Percentiles rank a stretch among this genome's conserved stretches.
Evolutionary conservation across 2,329 filamentous ascomycete genomes (phyloP).

Genomic region (Neopestalotiopsis sp.): DNA sequence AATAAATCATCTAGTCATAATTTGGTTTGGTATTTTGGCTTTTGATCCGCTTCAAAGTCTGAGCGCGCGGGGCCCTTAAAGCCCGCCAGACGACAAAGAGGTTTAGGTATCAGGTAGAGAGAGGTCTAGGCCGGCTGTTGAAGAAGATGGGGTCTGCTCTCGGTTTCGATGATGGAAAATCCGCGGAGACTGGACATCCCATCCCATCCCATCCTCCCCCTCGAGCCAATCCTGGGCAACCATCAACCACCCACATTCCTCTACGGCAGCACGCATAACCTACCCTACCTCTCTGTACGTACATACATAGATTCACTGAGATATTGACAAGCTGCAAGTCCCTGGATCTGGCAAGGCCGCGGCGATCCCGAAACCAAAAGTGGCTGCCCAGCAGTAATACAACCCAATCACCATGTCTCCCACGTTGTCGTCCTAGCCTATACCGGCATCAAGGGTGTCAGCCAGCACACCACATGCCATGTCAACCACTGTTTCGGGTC

Average conservation of each 20-base stretch:
- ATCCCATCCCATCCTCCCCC: not conserved
- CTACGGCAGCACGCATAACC: not conserved
- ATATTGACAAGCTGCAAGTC: constrained; percentile 2
- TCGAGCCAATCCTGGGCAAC: not conserved
- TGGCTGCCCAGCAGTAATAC: not conserved
- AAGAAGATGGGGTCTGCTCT: not conserved
- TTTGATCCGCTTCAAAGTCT: not conserved
- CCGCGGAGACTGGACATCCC: not conserved
- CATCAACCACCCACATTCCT: not conserved
- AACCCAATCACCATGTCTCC: constrained; percentile 1
- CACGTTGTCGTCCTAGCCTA: not conserved
- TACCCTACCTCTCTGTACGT: not conserved
- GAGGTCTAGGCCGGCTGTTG: constrained; percentile 9
- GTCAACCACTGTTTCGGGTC: constrained; percentile 10
- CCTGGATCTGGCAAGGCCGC: constrained; percentile 9
- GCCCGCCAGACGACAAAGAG: not conserved
- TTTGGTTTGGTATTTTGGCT: not conserved
- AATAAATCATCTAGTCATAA: not conserved
- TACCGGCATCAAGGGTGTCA: not conserved
- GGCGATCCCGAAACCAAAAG: constrained; percentile 2
- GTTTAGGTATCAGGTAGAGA: too few relatives aligned
- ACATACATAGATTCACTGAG: not conserved
- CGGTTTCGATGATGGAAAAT: not conserved
- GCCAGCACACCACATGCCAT: not conserved
- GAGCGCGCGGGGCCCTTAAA: not conserved